Evolutionary conservation across 1,139 yeast species (phyloP).

Genomic region (Eremothecium cymbalariae): DNA sequence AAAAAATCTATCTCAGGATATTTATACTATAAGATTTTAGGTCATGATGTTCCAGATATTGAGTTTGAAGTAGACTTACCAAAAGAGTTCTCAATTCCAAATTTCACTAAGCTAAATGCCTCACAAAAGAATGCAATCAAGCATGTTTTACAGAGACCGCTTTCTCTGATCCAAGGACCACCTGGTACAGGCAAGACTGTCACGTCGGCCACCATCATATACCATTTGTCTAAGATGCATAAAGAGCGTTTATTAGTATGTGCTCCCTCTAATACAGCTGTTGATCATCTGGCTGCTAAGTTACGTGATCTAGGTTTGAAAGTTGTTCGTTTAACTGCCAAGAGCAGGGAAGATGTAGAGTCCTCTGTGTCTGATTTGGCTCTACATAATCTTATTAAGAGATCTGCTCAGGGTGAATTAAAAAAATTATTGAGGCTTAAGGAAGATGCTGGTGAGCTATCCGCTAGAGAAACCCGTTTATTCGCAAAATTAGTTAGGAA

Average conservation of each 20-base stretch:
- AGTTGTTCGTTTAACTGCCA: conserved; percentile 72
- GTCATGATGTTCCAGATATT: conserved; percentile 65
- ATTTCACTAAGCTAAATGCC: conserved; percentile 59
- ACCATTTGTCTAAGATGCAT: conserved; percentile 58
- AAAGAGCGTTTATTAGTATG: conserved; percentile 66
- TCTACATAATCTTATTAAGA: conserved; percentile 43
- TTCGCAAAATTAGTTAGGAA: conserved; percentile 39
- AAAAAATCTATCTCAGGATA: conserved; percentile 68
- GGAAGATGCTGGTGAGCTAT: conserved; percentile 64
- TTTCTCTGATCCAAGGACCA: conserved; percentile 92
- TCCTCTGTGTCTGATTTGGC: conserved; percentile 47
- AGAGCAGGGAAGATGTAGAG: conserved; percentile 74
- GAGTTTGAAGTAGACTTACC: conserved; percentile 59
- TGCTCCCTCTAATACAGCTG: conserved; percentile 95
- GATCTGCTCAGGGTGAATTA: conserved; percentile 46
- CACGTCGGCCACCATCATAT: conserved; percentile 82
- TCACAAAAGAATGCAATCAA: conserved; percentile 77
- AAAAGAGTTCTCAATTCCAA: conserved; percentile 52
- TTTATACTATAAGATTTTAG: conserved; percentile 71
- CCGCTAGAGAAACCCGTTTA: conserved; percentile 43
- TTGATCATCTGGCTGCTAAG: conserved; percentile 79
- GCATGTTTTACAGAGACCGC: conserved; percentile 62
- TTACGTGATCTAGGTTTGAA: conserved; percentile 58
- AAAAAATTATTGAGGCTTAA: conserved; percentile 51
- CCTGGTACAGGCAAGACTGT: conserved; percentile 92